phyloP scores from a whole-genome alignment of 1,284 basidiomycete species.

The Malassezia furfur region DNA sequence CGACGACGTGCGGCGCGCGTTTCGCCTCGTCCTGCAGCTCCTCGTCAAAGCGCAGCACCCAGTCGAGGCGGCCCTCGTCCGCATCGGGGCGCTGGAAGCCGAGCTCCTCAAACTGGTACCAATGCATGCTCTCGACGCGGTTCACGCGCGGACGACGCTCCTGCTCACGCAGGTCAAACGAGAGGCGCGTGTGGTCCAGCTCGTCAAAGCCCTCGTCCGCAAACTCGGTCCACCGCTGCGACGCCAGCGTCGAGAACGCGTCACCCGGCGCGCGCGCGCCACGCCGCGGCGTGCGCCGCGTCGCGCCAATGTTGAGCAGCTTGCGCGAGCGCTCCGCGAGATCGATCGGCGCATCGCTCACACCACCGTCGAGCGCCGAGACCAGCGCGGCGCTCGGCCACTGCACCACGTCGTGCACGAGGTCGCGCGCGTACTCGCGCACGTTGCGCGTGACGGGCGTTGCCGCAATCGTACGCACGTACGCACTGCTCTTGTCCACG shows the following conservation, averaged over 20 bases:
- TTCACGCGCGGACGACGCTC: slow-evolving; percentile 24
- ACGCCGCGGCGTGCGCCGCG: neutral
- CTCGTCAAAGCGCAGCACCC: slow-evolving; percentile 40
- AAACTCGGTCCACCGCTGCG: slow-evolving; percentile 41
- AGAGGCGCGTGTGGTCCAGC: slow-evolving; percentile 36
- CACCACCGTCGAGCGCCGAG: slow-evolving; percentile 9
- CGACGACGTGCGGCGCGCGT: slow-evolving; percentile 26
- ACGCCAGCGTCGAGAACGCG: slow-evolving; percentile 20
- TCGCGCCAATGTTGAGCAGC: slow-evolving; percentile 27
- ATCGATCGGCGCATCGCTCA: slow-evolving; percentile 26
- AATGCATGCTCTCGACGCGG: slow-evolving; percentile 30
- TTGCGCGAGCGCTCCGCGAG: slow-evolving; percentile 40
- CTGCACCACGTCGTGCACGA: slow-evolving; percentile 33
- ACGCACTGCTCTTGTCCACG: slow-evolving; percentile 19
- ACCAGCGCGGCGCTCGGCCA: slow-evolving; percentile 4
- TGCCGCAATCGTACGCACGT: slow-evolving; percentile 31
- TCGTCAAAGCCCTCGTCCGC: slow-evolving; percentile 34
- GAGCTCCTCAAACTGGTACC: slow-evolving; percentile 34
- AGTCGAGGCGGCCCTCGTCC: slow-evolving; percentile 21
- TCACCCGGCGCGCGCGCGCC: neutral
- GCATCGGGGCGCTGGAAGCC: slow-evolving; percentile 27
- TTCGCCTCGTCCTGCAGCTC: slow-evolving; percentile 30
- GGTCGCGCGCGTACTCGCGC: slow-evolving; percentile 36
- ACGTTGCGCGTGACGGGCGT: slow-evolving; percentile 40
- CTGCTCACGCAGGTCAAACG: slow-evolving; percentile 41